Evolutionary conservation across 1,139 yeast species (phyloP), one percentile per base, ranked within the genome.

Genomic region (Suhomyces bolitotheri): DNA sequence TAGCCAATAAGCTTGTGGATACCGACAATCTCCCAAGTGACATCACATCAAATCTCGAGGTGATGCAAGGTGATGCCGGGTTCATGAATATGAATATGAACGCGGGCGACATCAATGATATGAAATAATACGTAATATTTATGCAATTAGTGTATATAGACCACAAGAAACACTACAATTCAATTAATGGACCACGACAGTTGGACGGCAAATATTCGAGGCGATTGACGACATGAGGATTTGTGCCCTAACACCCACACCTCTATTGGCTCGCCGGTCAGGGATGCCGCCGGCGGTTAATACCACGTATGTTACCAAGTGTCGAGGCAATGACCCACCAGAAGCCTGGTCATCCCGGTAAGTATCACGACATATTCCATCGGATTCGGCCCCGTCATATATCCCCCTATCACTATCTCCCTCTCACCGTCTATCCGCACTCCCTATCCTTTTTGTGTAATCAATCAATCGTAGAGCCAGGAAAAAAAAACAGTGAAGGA

Each of bases 21-120:
- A 68, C 82, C 3, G 68, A 76, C 46, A 75, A 76, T 42, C 54
- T 77, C 28, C 82, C 82, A 3, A 76, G 82, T 49, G 78, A 77
- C 27, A 71, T 73, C 26, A 70, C 78, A 25, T 67, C 72, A 46
- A 68, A 58, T 39, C 54, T 71, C 44, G 78, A 72, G 38, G 63
- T 70, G 14, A 71, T 72, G 76, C 71, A 65, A 42, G 71, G 72
- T n/a, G 73, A 43, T 19, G 47, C 51, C 34, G 62, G 60, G 17
- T 58, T 65, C 36, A 62, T 66, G 60, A 61, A 60, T 34, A 53
- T 63, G 50, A 62, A 60, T 22, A 28, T 34, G 22, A 25, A 25
- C 16, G n/a, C n/a, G n/a, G n/a, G n/a, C n/a, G 37, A 34, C 27
- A 29, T 34, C 27, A 34, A 25, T 23, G 39, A 36, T 26, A 36